A percentile compares a stretch with the other conserved stretches of the same genome.
Evolutionary conservation across 768 basidiomycete species (phyloP).

Genomic region (Collybiopsis luxurians): DNA sequence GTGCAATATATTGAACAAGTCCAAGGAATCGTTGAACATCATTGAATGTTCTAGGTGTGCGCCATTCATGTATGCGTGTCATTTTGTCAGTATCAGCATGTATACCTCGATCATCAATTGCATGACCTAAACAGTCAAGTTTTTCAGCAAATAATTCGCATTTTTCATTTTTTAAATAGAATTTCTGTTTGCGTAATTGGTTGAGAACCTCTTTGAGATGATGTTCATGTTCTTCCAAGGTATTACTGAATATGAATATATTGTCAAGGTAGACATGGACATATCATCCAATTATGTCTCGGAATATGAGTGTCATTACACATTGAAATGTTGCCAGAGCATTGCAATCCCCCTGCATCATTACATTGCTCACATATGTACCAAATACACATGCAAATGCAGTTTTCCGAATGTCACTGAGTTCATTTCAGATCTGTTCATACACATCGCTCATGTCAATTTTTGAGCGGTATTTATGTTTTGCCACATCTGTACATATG

Average conservation of each 20-base stretch:
- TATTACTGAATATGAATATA: slow-evolving; percentile 28
- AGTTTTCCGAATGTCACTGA: slow-evolving; percentile 14
- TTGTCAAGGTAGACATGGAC: slow-evolving; percentile 34
- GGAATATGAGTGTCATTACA: slow-evolving; percentile 27
- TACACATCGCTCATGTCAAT: slow-evolving; percentile 23
- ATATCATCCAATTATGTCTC: slow-evolving; percentile 21
- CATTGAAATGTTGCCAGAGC: slow-evolving; percentile 30
- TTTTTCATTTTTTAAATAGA: slow-evolving; percentile 25
- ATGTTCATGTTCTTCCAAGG: slow-evolving; percentile 24
- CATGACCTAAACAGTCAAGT: slow-evolving; percentile 28
- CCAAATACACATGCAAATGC: slow-evolving; percentile 21
- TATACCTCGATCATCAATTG: slow-evolving; percentile 27
- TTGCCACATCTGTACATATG: neutral
- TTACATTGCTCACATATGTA: slow-evolving; percentile 20
- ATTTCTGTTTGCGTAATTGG: slow-evolving; percentile 14
- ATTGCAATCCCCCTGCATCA: slow-evolving; percentile 27
- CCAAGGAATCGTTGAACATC: slow-evolving; percentile 28
- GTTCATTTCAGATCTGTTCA: slow-evolving; percentile 19
- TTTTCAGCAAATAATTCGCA: slow-evolving; percentile 18
- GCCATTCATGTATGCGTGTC: slow-evolving; percentile 1
- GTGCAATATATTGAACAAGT: slow-evolving; percentile 25
- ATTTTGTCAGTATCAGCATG: slow-evolving; percentile 28
- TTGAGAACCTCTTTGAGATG: slow-evolving; percentile 23
- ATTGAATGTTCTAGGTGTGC: neutral
- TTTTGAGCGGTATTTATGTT: neutral